Percentiles rank a stretch among this genome's conserved stretches.
Evolutionary conservation across 2,329 filamentous ascomycete species (phyloP).

Genomic region (Fusarium stilboides): DNA sequence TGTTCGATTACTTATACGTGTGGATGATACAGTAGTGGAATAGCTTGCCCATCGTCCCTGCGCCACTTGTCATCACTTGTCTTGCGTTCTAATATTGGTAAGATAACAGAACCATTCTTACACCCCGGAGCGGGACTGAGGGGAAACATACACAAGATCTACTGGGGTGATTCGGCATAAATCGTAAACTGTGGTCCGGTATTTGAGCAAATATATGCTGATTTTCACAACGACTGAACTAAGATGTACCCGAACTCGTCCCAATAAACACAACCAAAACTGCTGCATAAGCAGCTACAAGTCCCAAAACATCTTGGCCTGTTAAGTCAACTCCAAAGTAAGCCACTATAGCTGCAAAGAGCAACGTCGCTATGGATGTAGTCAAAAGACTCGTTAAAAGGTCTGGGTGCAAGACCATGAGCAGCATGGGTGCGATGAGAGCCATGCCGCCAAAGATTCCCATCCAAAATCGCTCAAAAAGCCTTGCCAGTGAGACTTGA

Average conservation of each 20-base stretch:
- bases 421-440: background rate
- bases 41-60: no score
- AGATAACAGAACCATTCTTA: no score
- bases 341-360: background rate
- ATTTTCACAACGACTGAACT: no score
- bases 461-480: background rate
- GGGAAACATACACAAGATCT: no score
- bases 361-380: background rate
- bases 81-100: no score
- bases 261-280: background rate
- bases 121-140: no score
- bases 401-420: background rate
- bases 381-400: background rate
- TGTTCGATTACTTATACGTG: no score
- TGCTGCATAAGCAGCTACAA: background rate
- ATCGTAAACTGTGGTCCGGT: no score
- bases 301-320: background rate
- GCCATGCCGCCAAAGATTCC: background rate
- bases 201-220: no score
- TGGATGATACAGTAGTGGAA: no score
- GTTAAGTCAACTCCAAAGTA: background rate
- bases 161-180: no score
- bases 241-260: background rate
- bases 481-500: background rate
- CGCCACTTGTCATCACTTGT: no score